Evolutionary conservation across 2,329 filamentous ascomycete species (phyloP).

Genomic region (Cordyceps fumosorosea): DNA sequence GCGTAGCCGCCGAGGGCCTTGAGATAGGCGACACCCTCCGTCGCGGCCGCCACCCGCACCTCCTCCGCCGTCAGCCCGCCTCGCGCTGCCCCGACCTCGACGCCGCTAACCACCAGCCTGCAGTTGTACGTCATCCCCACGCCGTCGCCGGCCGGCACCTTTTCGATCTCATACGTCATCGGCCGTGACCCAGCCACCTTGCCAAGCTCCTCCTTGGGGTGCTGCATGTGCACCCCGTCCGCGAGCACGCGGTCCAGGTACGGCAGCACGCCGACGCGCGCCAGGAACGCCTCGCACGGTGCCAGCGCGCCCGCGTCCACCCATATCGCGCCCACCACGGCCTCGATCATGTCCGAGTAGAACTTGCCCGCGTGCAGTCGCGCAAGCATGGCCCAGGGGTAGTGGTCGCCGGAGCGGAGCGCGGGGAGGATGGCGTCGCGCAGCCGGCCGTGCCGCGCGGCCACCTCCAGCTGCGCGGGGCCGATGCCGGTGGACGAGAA

Average conservation of each 20-base stretch:
- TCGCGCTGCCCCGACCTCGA: slow-evolving; percentile 37
- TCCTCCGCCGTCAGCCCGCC: slow-evolving; percentile 45
- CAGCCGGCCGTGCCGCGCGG: slow-evolving; percentile 40
- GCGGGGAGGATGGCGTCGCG: slow-evolving; percentile 42
- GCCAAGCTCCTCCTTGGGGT: slow-evolving; percentile 65
- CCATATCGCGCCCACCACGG: slow-evolving; percentile 74
- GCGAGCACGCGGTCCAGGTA: slow-evolving; percentile 57
- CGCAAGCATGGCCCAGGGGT: slow-evolving; percentile 72
- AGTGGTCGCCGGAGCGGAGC: slow-evolving; percentile 45
- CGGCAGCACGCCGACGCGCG: slow-evolving; percentile 56
- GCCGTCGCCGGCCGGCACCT: slow-evolving; percentile 15
- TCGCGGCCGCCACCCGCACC: slow-evolving; percentile 49
- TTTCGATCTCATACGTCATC: slow-evolving; percentile 46
- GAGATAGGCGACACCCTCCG: slow-evolving; percentile 37
- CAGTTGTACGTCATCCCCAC: slow-evolving; percentile 34
- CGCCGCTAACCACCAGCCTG: slow-evolving; percentile 41
- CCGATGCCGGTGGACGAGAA: slow-evolving; percentile 44
- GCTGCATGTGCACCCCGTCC: slow-evolving; percentile 49
- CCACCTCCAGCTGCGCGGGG: slow-evolving; percentile 36
- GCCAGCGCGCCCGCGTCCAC: slow-evolving; percentile 65
- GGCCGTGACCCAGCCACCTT: slow-evolving; percentile 43
- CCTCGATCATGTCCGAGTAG: slow-evolving; percentile 78
- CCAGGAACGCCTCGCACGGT: slow-evolving; percentile 53
- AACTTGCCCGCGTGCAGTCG: slow-evolving; percentile 65
- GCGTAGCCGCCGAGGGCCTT: slow-evolving; percentile 14